Evolutionary conservation across 768 basidiomycete species (phyloP).

Genomic region (Clathrus columnatus): DNA sequence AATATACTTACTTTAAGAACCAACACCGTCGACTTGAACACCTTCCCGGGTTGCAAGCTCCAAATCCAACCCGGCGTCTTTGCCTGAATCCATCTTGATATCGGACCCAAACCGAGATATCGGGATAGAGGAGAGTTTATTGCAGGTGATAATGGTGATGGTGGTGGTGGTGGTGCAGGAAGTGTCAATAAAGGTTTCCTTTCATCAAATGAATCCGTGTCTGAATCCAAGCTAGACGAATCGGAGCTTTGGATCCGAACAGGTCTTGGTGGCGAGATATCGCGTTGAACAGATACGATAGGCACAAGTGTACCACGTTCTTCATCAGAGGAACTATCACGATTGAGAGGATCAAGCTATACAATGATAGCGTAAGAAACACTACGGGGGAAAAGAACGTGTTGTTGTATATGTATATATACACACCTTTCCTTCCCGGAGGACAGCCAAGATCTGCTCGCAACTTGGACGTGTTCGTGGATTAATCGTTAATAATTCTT

Average conservation of each 20-base stretch:
- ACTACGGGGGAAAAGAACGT: neutral
- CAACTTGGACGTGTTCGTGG: constrained; percentile 60
- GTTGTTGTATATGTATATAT: too few relatives aligned
- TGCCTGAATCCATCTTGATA: neutral
- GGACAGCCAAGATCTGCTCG: constrained; percentile 59
- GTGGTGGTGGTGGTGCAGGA: neutral
- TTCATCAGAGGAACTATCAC: neutral
- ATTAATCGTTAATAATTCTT: constrained; percentile 54
- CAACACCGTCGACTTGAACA: constrained; percentile 8
- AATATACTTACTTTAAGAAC: constrained; percentile 11
- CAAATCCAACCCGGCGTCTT: neutral
- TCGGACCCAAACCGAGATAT: neutral
- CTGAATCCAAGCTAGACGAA: neutral
- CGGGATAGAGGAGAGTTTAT: neutral
- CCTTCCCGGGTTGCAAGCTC: neutral
- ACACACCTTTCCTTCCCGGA: constrained; percentile 67
- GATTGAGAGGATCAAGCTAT: constrained; percentile 5
- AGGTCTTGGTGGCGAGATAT: neutral
- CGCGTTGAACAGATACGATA: neutral
- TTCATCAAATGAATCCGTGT: neutral
- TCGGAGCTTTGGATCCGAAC: neutral
- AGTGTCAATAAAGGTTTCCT: constrained; percentile 1
- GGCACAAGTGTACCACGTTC: constrained; percentile 3
- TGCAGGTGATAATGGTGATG: neutral
- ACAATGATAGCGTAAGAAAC: neutral